phyloP scores from a whole-genome alignment of 2,329 filamentous ascomycete genomes.

The Beauveria asiatica region DNA sequence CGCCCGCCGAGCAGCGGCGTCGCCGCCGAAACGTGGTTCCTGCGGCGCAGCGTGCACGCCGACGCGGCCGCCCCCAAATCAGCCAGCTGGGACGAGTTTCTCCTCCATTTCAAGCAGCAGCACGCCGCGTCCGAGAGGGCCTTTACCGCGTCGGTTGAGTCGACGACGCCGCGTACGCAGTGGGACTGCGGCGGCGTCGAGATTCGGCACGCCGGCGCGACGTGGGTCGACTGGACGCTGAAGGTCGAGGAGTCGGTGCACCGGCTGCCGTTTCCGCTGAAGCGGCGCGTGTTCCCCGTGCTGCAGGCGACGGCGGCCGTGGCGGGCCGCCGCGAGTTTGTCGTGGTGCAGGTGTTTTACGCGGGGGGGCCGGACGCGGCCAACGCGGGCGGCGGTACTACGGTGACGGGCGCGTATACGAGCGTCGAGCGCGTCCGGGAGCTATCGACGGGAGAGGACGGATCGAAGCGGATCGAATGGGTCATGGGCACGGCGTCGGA shows the following conservation, averaged over 20 bases:
- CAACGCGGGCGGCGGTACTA: conserved; percentile 32
- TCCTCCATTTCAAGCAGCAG: conserved; percentile 45
- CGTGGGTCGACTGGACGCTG: conserved; percentile 41
- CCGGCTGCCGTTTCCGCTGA: conserved; percentile 49
- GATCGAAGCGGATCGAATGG: conserved; percentile 50
- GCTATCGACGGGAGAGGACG: conserved; percentile 22
- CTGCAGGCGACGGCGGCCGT: conserved; percentile 49
- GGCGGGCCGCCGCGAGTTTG: conserved; percentile 36
- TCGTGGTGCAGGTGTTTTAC: conserved; percentile 50
- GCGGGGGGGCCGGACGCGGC: conserved; percentile 25
- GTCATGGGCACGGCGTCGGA: conserved; percentile 70
- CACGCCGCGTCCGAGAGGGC: conserved; percentile 31
- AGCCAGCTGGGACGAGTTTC: conserved; percentile 57
- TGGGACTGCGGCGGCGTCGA: conserved; percentile 39
- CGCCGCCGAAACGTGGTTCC: conserved; percentile 51
- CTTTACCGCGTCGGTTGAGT: conserved; percentile 31
- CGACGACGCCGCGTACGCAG: conserved; percentile 27
- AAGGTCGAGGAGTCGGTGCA: conserved; percentile 58
- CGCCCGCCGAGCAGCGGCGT: conserved; percentile 14
- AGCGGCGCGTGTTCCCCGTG: conserved; percentile 57
- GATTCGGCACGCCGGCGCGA: conserved; percentile 26
- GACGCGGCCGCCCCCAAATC: conserved; percentile 42
- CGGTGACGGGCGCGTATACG: conserved; percentile 52
- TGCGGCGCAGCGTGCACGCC: conserved; percentile 53
- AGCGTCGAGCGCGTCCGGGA: conserved; percentile 55